A percentile compares a stretch with the other conserved stretches of the same genome.
These are phyloP conservation scores for Blastomyces gilchristii DNA, from an alignment of 2,329 filamentous ascomycete species.

Conservation along the genomic window DNA sequence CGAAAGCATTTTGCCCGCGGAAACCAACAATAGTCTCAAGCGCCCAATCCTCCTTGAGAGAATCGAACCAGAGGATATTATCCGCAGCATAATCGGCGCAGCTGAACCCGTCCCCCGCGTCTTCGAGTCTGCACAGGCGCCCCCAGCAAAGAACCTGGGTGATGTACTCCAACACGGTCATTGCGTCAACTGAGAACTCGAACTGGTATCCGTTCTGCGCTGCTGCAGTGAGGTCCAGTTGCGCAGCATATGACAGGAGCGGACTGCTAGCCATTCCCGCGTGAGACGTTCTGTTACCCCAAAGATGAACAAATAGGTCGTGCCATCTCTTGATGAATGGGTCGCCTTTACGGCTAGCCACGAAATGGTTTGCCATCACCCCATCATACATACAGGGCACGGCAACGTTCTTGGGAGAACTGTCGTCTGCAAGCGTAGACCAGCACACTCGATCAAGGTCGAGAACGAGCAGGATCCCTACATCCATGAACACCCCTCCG, in stretches of 20 bases:
- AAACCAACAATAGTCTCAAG: not conserved
- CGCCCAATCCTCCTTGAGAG: not conserved
- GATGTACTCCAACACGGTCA: not conserved
- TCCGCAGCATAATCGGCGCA: not conserved
- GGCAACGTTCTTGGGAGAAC: not conserved
- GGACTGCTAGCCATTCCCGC: not conserved
- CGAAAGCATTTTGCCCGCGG: not conserved
- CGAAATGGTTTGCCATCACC: constrained; percentile 11
- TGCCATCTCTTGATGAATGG: constrained; percentile 14
- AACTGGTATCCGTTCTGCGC: not conserved
- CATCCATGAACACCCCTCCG: constrained; percentile 39
- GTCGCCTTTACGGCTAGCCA: constrained; percentile 9
- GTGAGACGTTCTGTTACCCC: constrained; percentile 5
- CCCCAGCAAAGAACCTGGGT: not conserved
- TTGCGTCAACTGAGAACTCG: not conserved
- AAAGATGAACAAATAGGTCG: constrained; percentile 12
- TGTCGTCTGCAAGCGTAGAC: not conserved
- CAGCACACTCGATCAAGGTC: constrained; percentile 34
- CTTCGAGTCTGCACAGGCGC: not conserved
- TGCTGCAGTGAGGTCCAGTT: not conserved
- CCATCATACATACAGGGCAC: constrained; percentile 26
- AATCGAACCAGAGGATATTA: not conserved
- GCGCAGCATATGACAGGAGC: not conserved
- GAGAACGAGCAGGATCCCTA: constrained; percentile 34
- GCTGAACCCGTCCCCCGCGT: not conserved